Conservation (phyloP, 2,329 filamentous ascomycete species). For the Phaeophleospora eucalypticola region DNA sequence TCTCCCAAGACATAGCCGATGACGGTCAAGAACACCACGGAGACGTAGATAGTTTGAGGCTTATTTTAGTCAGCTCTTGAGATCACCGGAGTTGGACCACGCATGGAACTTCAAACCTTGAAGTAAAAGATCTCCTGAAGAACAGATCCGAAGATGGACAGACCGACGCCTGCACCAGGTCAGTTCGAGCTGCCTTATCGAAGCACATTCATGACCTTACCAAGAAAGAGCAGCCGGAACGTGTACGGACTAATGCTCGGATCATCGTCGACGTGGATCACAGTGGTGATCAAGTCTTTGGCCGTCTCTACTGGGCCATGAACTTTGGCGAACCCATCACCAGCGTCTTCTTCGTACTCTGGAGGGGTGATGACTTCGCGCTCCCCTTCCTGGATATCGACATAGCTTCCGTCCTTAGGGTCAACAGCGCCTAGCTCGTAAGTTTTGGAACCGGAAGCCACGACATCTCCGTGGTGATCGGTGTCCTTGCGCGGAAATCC, state of each 20-base stretch:
- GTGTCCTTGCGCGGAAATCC: slow-evolving; percentile 5
- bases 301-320: slow-evolving; percentile 22
- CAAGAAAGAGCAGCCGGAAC: slow-evolving; percentile 39
- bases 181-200: background rate
- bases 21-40: slow-evolving; percentile 44
- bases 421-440: slow-evolving; percentile 5
- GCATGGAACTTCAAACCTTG: too few species aligned
- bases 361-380: background rate
- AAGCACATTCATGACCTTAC: slow-evolving; percentile 14
- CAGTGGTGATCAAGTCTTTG: slow-evolving; percentile 32
- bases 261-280: slow-evolving; percentile 38
- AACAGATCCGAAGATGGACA: slow-evolving; percentile 30
- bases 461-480: background rate
- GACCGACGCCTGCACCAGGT: slow-evolving; percentile 12
- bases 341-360: slow-evolving; percentile 6
- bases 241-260: slow-evolving; percentile 36
- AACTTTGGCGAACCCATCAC: slow-evolving; percentile 10
- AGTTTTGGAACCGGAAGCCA: background rate
- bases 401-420: slow-evolving; percentile 3
- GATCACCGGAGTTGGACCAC: too few species aligned
- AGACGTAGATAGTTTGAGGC: slow-evolving; percentile 44
- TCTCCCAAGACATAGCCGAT: slow-evolving; percentile 44
- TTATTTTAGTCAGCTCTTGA: too few species aligned
- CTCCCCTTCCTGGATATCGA: slow-evolving; percentile 1
- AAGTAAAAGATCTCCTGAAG: slow-evolving; percentile 47